Conservation (phyloP, 116 monocot genomes). For the Posidonia oceanica region DNA sequence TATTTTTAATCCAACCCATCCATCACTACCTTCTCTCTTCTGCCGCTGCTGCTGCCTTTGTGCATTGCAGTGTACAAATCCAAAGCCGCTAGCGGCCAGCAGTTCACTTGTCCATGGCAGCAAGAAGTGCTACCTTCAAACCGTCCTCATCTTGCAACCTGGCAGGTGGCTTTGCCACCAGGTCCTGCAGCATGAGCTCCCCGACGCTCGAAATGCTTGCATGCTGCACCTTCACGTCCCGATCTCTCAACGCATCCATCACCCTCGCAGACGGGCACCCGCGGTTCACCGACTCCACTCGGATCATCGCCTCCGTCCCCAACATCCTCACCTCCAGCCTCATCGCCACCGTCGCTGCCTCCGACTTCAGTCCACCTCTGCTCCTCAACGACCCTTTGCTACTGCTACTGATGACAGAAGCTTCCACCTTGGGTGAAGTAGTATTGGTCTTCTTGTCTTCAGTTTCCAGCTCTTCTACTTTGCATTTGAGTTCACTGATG, state of each 20-base stretch:
- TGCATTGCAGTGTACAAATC: no score
- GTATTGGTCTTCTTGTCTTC: slow-evolving; percentile 8
- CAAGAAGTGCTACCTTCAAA: slow-evolving; percentile 12
- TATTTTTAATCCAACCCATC: no score
- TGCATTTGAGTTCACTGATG: slow-evolving; percentile 14
- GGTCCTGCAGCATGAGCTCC: slow-evolving; percentile 20
- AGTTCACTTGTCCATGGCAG: slow-evolving; percentile 2
- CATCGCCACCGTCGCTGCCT: background rate
- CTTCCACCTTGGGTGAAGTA: no score
- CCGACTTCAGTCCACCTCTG: background rate
- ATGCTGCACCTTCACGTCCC: slow-evolving; percentile 18
- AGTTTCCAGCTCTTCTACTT: slow-evolving; percentile 13
- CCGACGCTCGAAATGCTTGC: slow-evolving; percentile 16
- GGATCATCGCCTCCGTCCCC: slow-evolving; percentile 11
- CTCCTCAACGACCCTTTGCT: no score
- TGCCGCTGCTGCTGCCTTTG: no score
- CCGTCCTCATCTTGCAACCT: slow-evolving; percentile 3
- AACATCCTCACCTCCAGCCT: slow-evolving; percentile 15
- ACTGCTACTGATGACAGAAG: no score
- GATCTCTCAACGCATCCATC: slow-evolving; percentile 17
- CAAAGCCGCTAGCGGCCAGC: no score
- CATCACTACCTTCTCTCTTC: no score
- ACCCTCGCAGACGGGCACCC: slow-evolving; percentile 15
- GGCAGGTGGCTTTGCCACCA: slow-evolving; percentile 12
- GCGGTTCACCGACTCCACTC: slow-evolving; percentile 7